Evolutionary conservation across 768 basidiomycete species (phyloP).

Genomic region (Psilocybe subaeruginosa): DNA sequence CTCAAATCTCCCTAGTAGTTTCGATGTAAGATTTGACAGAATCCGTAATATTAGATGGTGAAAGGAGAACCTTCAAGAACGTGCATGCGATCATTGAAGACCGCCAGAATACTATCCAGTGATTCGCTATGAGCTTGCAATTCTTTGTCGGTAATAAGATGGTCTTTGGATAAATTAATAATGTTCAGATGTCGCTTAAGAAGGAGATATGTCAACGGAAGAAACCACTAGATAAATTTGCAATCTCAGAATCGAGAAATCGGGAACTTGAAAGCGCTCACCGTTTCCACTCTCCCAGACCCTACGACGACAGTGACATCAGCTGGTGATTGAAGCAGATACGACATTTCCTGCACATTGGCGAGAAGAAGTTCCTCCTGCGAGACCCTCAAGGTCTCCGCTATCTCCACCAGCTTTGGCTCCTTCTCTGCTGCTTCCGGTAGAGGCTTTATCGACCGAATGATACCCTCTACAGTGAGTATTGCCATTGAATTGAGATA

Average conservation of each 20-base stretch:
- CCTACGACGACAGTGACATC: slow-evolving; percentile 22
- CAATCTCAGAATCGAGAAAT: too few relatives aligned
- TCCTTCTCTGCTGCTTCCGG: slow-evolving; percentile 3
- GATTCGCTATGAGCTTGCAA: slow-evolving; percentile 2
- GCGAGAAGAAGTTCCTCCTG: slow-evolving; percentile 16
- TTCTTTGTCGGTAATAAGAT: slow-evolving; percentile 5
- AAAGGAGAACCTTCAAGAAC: slow-evolving; percentile 5
- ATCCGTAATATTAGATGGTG: too few relatives aligned
- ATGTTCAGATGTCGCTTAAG: slow-evolving; percentile 18
- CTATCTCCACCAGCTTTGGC: slow-evolving; percentile 12
- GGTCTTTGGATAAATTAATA: slow-evolving; percentile 5
- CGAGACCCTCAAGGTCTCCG: not conserved
- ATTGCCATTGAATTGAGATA: slow-evolving; percentile 11
- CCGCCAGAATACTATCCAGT: slow-evolving; percentile 9
- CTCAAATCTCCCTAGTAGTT: slow-evolving; percentile 3
- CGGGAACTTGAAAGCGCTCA: not conserved
- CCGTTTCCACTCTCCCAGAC: slow-evolving; percentile 21
- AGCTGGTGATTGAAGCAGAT: slow-evolving; percentile 16
- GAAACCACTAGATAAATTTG: slow-evolving; percentile 17
- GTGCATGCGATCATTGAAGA: slow-evolving; percentile 12
- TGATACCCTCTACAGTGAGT: slow-evolving; percentile 14
- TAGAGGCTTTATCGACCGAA: slow-evolving; percentile 19
- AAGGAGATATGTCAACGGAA: slow-evolving; percentile 22
- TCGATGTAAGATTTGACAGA: not conserved
- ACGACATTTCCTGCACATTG: slow-evolving; percentile 20